Evolutionary conservation across 2,329 filamentous ascomycete genomes (phyloP).

Genomic region (Pseudocercospora crystallina): DNA sequence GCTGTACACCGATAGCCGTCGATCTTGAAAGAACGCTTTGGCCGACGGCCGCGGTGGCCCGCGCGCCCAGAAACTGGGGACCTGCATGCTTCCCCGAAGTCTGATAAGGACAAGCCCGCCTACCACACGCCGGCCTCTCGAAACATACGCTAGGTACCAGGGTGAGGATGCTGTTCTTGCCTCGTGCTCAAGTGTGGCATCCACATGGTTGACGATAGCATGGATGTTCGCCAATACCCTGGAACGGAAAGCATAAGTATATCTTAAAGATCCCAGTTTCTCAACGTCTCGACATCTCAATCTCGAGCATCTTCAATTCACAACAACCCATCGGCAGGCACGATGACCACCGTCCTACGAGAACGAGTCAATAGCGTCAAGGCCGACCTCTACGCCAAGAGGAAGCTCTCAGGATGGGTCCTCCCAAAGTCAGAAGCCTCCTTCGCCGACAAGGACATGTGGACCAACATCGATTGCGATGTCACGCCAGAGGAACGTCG

Average conservation of each 20-base stretch:
- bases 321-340: not conserved
- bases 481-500: constrained; percentile 47
- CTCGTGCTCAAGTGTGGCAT: no score
- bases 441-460: constrained; percentile 41
- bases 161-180: no score
- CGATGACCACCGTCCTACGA: constrained; percentile 25
- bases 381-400: constrained; percentile 37
- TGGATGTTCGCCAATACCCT: no score
- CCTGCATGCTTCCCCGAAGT: constrained; percentile 11
- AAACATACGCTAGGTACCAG: no score
- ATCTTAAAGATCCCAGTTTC: no score
- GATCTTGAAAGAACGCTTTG: not conserved
- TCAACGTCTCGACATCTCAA: no score
- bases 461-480: constrained; percentile 49
- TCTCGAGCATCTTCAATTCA: not conserved
- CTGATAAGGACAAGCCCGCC: constrained; percentile 10
- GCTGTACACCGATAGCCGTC: constrained; percentile 2
- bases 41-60: constrained; percentile 4
- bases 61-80: not conserved
- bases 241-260: no score
- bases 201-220: no score
- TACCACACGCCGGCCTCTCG: no score
- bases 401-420: constrained; percentile 41
- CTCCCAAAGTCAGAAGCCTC: constrained; percentile 41
- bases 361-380: constrained; percentile 34